phyloP scores from a whole-genome alignment of 2,329 filamentous ascomycete species.

The Rugonectria rugulosa region DNA sequence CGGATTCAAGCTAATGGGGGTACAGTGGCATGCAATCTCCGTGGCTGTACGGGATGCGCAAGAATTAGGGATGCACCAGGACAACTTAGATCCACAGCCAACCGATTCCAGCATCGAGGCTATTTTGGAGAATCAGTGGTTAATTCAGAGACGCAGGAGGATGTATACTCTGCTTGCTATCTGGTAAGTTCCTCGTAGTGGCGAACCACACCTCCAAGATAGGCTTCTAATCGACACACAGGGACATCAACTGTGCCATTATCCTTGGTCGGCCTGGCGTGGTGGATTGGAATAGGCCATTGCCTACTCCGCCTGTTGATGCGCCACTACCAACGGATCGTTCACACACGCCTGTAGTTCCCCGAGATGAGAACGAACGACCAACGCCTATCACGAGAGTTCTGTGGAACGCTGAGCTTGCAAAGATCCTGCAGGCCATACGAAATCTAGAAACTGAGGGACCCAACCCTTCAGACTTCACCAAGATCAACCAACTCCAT shows the following conservation, averaged over 20 bases:
- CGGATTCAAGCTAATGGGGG: background rate
- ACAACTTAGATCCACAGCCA: conserved; percentile 59
- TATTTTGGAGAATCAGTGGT: conserved; percentile 64
- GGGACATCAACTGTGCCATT: conserved; percentile 62
- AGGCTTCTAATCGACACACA: conserved; percentile 37
- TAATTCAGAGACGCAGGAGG: conserved; percentile 61
- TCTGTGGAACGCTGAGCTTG: conserved; percentile 59
- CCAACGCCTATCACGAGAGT: conserved; percentile 64
- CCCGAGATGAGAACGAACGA: conserved; percentile 58
- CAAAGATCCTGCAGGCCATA: conserved; percentile 60
- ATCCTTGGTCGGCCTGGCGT: conserved; percentile 65
- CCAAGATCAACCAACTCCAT: conserved; percentile 63
- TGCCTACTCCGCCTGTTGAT: conserved; percentile 62
- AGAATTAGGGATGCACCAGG: conserved; percentile 66
- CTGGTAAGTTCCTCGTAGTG: conserved; percentile 37
- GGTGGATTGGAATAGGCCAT: conserved; percentile 57
- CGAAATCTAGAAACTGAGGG: conserved; percentile 64
- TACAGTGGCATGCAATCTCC: conserved; percentile 63
- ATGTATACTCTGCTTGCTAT: conserved; percentile 63
- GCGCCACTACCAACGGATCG: conserved; percentile 56
- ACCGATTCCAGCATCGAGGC: conserved; percentile 55
- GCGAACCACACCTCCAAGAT: background rate
- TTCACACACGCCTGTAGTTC: conserved; percentile 56
- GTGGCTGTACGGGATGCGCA: conserved; percentile 67
- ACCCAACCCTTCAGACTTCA: conserved; percentile 61